phyloP scores from a whole-genome alignment of 345 rosid genomes.

The Garcia nutans region DNA sequence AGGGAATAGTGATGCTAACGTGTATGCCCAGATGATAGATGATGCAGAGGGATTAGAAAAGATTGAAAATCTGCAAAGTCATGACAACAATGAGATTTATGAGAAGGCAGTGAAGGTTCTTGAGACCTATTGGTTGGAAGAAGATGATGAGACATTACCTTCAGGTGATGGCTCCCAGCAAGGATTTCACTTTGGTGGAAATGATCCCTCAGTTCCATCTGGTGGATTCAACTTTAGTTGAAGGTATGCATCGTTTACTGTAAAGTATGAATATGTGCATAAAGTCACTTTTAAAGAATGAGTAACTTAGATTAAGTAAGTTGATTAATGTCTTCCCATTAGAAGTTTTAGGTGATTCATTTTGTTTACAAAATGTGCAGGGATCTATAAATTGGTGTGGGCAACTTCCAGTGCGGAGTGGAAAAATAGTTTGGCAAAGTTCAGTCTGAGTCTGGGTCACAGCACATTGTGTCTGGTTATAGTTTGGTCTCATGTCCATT shows the following conservation, averaged over 20 bases:
- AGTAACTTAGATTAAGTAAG: background rate
- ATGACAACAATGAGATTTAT: slow-evolving; percentile 28
- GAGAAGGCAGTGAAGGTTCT: slow-evolving; percentile 30
- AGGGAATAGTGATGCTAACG: slow-evolving; percentile 18
- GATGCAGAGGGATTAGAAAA: slow-evolving; percentile 25
- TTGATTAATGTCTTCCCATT: background rate
- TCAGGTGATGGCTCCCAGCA: slow-evolving; percentile 21
- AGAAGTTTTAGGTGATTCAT: slow-evolving; percentile 6
- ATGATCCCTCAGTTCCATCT: slow-evolving; percentile 17
- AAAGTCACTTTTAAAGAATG: background rate
- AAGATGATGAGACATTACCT: slow-evolving; percentile 23
- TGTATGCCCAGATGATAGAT: slow-evolving; percentile 24
- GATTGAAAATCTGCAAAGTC: slow-evolving; percentile 27
- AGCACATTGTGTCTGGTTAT: slow-evolving; percentile 17
- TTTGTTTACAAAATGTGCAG: slow-evolving; percentile 12
- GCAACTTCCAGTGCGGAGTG: slow-evolving; percentile 12
- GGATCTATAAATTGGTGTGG: slow-evolving; percentile 1
- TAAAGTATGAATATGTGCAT: background rate
- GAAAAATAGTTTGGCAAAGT: slow-evolving; percentile 11
- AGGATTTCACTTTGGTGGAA: slow-evolving; percentile 17
- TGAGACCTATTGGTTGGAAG: slow-evolving; percentile 28
- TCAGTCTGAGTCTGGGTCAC: slow-evolving; percentile 16
- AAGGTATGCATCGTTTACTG: slow-evolving; percentile 12
- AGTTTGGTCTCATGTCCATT: slow-evolving; percentile 24
- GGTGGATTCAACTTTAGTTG: slow-evolving; percentile 29